These are phyloP conservation scores for Nicotiana knightiana DNA, from an alignment of 257 asterid species.

Conservation along the genomic window DNA sequence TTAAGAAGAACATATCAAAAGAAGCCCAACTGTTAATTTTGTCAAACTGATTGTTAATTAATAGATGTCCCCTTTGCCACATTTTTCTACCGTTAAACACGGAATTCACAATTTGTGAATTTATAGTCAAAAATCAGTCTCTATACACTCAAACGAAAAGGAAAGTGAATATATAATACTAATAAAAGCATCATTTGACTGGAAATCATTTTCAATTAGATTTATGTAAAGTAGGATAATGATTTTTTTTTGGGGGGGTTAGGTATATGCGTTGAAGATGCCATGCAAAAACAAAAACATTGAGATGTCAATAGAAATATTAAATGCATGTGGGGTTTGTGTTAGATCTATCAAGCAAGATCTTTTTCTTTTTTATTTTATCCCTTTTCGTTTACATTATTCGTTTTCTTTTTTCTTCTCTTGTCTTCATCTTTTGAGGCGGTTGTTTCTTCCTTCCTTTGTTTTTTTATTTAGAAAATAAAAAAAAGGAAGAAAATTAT, in stretches of 20 bases:
- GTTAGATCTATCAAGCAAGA: neutral
- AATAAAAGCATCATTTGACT: neutral
- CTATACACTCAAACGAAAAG: neutral
- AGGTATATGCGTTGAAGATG: slow-evolving; percentile 1
- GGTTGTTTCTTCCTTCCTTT: too few relatives aligned
- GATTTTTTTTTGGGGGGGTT: neutral
- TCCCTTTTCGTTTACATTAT: neutral
- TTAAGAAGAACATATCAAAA: too few relatives aligned
- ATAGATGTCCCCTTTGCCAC: neutral
- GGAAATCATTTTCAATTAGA: neutral
- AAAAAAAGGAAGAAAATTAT: too few relatives aligned
- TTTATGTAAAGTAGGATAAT: neutral
- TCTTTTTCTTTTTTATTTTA: neutral
- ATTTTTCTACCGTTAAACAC: neutral
- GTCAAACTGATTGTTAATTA: neutral
- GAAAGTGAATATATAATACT: neutral
- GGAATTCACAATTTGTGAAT: neutral
- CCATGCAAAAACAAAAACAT: neutral
- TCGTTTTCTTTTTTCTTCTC: neutral
- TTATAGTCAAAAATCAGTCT: neutral
- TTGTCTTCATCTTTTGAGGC: too few relatives aligned
- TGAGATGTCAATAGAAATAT: neutral
- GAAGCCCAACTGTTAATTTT: neutral
- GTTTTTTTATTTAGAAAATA: too few relatives aligned
- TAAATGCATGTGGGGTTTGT: neutral